Conservation (phyloP, 805 yeast genomes). For the Ogataea dorogensis region DNA sequence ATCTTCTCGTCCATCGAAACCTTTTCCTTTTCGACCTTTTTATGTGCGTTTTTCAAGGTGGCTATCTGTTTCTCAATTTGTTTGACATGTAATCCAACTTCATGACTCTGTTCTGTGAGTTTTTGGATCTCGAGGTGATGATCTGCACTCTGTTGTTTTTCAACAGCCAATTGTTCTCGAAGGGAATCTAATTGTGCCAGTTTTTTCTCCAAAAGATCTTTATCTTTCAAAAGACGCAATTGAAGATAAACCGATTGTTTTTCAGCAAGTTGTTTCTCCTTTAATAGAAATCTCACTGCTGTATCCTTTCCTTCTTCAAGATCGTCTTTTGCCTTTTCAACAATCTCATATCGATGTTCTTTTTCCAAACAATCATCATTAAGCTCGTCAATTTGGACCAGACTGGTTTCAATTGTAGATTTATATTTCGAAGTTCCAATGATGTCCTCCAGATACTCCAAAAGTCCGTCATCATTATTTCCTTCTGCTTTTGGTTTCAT, state of each 20-base stretch:
- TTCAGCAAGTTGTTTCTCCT: slow-evolving; percentile 59
- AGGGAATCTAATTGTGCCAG: slow-evolving; percentile 39
- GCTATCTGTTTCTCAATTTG: slow-evolving; percentile 28
- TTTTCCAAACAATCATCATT: slow-evolving; percentile 82
- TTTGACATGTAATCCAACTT: slow-evolving; percentile 24
- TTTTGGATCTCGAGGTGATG: slow-evolving; percentile 37
- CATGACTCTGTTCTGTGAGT: slow-evolving; percentile 32
- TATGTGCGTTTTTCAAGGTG: slow-evolving; percentile 36
- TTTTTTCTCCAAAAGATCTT: slow-evolving; percentile 39
- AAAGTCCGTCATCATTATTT: slow-evolving; percentile 87
- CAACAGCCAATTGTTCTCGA: slow-evolving; percentile 40
- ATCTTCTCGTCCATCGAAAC: slow-evolving; percentile 75
- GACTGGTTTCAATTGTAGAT: slow-evolving; percentile 63
- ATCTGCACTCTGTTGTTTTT: slow-evolving; percentile 41
- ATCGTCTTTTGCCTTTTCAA: slow-evolving; percentile 67
- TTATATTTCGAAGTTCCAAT: slow-evolving; percentile 92
- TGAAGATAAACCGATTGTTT: slow-evolving; percentile 60
- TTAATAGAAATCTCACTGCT: slow-evolving; percentile 62
- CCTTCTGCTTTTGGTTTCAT: slow-evolving; percentile 97
- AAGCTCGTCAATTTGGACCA: slow-evolving; percentile 61
- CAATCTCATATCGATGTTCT: slow-evolving; percentile 74
- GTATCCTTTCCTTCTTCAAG: slow-evolving; percentile 61
- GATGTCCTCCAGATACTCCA: slow-evolving; percentile 94
- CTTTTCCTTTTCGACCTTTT: slow-evolving; percentile 51
- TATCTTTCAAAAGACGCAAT: slow-evolving; percentile 41